These are phyloP conservation scores for Tolypocladium capitatum DNA, from an alignment of 2,329 filamentous ascomycete species.

Conservation along the genomic window DNA sequence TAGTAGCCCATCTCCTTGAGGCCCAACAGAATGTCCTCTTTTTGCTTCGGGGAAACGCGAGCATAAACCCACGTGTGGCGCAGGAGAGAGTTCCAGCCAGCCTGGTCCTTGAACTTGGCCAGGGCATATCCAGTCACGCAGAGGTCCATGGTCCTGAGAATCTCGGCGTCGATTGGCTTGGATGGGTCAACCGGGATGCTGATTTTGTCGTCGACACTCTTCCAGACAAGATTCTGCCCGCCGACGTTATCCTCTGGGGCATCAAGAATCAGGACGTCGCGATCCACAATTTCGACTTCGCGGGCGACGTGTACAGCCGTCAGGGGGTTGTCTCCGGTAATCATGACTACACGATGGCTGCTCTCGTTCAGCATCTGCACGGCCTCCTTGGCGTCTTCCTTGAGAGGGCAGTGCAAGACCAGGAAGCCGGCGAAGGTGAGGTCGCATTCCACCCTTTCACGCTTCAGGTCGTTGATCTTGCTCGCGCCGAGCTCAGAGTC, in stretches of 20 bases:
- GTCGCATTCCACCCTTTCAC: slow-evolving; percentile 77
- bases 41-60: slow-evolving; percentile 95
- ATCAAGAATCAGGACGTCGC: slow-evolving; percentile 87
- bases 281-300: slow-evolving; percentile 94
- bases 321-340: slow-evolving; percentile 93
- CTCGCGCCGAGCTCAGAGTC: slow-evolving; percentile 71
- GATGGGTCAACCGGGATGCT: slow-evolving; percentile 76
- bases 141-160: slow-evolving; percentile 76
- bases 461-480: slow-evolving; percentile 86
- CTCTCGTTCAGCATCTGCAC: slow-evolving; percentile 98
- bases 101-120: slow-evolving; percentile 71
- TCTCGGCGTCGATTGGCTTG: slow-evolving; percentile 65
- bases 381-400: slow-evolving; percentile 87
- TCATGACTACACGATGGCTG: slow-evolving; percentile 97
- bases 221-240: slow-evolving; percentile 78
- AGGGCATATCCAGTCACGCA: slow-evolving; percentile 94
- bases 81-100: slow-evolving; percentile 63
- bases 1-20: slow-evolving; percentile 96
- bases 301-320: slow-evolving; percentile 92
- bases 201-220: slow-evolving; percentile 81
- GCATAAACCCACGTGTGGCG: slow-evolving; percentile 96
- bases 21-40: slow-evolving; percentile 94
- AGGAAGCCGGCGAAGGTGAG: slow-evolving; percentile 89
- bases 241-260: slow-evolving; percentile 80
- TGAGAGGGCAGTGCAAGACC: slow-evolving; percentile 87